Evolutionary conservation across 805 yeast genomes (phyloP), one percentile per base, ranked within the genome.

Genomic region (Alloascoidea hylecoeti): DNA sequence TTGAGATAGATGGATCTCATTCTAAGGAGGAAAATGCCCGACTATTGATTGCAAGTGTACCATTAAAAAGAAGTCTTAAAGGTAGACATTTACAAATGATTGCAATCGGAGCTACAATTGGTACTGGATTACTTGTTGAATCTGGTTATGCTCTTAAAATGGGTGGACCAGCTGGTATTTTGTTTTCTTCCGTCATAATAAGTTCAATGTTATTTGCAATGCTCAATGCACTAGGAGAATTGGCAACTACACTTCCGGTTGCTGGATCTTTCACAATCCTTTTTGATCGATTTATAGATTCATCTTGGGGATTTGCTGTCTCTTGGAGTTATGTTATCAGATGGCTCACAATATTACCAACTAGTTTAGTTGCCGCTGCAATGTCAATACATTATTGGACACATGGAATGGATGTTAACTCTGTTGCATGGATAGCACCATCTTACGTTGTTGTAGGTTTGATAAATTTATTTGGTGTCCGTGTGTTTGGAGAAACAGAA

Each of bases 81-180:
- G 72, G 75, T 38, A 63, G 94, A 42, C 95, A 85, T 57, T 74
- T 83, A 16, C 85, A 81, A 49, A 63, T 83, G 39, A 75, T 83
- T 43, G 80, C 85, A 9, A 76, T 83, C 16, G 85, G 89, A 15
- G 92, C 89, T 38, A 78, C 84, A 30, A 78, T 82, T 45, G 94
- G 94, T 33, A 78, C 89, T 2, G 89, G 82, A 4, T 58, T 82
- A 4, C 82, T 82, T 46, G 84, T 80, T 3, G 69, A 82, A 17
- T 76, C 79, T 40, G 86, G 86, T 13, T 56, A 63, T 36, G 80
- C 75, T 0, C 57, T 83, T 18, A 61, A 67, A 18, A 61, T 66
- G 34, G 86, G 81, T 37, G 94, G 94, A 1, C 79, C 89, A 0
- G 79, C 72, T 4, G 71, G 71, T 34, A 58, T 82, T 35, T 55